These are phyloP conservation scores for Podaxis sp. DNA, from an alignment of 768 basidiomycete species.

Conservation along the genomic window DNA sequence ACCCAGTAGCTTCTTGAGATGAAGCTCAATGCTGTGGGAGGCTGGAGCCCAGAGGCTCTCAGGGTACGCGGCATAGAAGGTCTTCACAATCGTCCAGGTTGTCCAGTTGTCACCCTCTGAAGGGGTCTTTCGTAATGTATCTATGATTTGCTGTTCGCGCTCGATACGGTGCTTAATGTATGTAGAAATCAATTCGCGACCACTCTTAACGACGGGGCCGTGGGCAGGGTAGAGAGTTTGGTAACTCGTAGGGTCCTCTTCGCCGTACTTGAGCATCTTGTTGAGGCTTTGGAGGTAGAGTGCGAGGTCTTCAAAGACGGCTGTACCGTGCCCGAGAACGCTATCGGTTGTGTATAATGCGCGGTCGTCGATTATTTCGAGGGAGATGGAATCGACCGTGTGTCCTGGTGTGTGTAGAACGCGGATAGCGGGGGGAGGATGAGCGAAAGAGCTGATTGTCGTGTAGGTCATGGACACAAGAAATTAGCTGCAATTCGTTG, in stretches of 20 bases:
- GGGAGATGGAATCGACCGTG: slow-evolving; percentile 78
- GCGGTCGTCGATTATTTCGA: slow-evolving; percentile 63
- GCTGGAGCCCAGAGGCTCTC: slow-evolving; percentile 69
- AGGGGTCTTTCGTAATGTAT: slow-evolving; percentile 35
- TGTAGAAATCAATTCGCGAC: slow-evolving; percentile 51
- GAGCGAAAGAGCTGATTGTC: slow-evolving; percentile 50
- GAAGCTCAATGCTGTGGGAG: slow-evolving; percentile 60
- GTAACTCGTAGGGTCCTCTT: slow-evolving; percentile 24
- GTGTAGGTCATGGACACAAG: slow-evolving; percentile 59
- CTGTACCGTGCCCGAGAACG: slow-evolving; percentile 85
- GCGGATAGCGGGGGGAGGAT: slow-evolving; percentile 37
- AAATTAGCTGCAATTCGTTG: too few relatives aligned
- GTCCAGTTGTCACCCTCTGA: slow-evolving; percentile 41
- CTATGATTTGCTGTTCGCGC: slow-evolving; percentile 75
- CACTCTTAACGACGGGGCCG: slow-evolving; percentile 71
- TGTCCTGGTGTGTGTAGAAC: slow-evolving; percentile 90
- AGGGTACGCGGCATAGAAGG: slow-evolving; percentile 71
- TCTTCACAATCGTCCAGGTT: slow-evolving; percentile 60
- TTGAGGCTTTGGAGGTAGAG: slow-evolving; percentile 64
- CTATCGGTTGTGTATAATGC: slow-evolving; percentile 90
- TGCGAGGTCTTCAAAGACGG: slow-evolving; percentile 82
- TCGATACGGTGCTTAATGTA: slow-evolving; percentile 82
- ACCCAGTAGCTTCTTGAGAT: slow-evolving; percentile 65
- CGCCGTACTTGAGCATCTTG: slow-evolving; percentile 45
- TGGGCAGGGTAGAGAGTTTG: slow-evolving; percentile 81